Base-by-base conservation (phyloP, 495 filamentous ascomycete genomes). In the Podospora pseudocomata region DNA sequence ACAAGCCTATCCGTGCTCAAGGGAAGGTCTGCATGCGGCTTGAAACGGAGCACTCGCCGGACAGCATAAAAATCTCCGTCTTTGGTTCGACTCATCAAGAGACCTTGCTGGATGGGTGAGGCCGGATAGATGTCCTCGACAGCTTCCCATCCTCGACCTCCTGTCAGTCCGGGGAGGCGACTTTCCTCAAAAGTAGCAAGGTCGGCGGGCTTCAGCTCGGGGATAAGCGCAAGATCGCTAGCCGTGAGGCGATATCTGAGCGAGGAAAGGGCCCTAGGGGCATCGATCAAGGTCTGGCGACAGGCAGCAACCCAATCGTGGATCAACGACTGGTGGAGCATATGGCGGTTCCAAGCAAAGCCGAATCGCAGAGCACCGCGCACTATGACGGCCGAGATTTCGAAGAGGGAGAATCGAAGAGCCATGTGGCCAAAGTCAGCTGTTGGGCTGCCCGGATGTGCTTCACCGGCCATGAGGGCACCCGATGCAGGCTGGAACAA, bases 321-420 rank as follows among this genome's bases (percentile, higher is more conserved):
- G 16, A 89, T 85, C 1, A 71, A 72, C 1, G 79, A 68, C 68
- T 86, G 84, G 65, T 86, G 84, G 30, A 77, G 75, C 82, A 87
- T 88, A 60, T 80, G 73, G 32, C 80, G 78, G 73, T 87, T 88
- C 76, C 83, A 88, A 0, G 83, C 81, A 73, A 88, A 89, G 0
- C 81, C 82, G 61, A 88, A 84, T 5, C 83, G 80, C 19, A 88
- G 73, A 30, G 76, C 75, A 6, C 84, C 86, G 44, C 81, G 74
- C 11, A 80, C 76, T 11, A 88, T 62, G 9, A 73, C 73, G 9
- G 71, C 71, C 0, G 69, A 71, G 34, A 87, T 84, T 68, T 88
- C 87, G 66, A 89, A 85, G 0, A 89, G 74, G 1, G 82, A 85
- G 63, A 88, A 86, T 5, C 87, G 82, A 7, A 80, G 81, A 18